phyloP scores from a whole-genome alignment of 139 green algal species.

The Chlorella sorokiniana region DNA sequence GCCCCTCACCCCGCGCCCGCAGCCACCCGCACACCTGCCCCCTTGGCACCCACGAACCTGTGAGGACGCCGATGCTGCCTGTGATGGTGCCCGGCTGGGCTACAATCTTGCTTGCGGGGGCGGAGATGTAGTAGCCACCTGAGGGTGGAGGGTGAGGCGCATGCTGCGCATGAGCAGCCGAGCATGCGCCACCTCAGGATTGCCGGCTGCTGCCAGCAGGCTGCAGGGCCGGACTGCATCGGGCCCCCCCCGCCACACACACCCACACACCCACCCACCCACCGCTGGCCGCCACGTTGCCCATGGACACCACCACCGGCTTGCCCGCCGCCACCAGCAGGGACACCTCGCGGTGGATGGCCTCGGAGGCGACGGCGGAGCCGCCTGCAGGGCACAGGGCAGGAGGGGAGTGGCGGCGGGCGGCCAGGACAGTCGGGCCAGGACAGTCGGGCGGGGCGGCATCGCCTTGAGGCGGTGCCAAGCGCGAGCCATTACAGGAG shows the following conservation, averaged over 20 bases:
- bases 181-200: not conserved
- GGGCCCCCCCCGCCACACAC: too few relatives aligned
- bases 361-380: slow-evolving; percentile 57
- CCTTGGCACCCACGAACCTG: slow-evolving; percentile 2
- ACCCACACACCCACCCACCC: not conserved
- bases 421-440: not conserved
- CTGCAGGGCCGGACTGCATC: too few relatives aligned
- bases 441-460: too few relatives aligned
- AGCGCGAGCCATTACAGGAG: not conserved
- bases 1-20: not conserved
- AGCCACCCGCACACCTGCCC: not conserved
- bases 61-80: slow-evolving; percentile 82
- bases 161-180: not conserved
- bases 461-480: not conserved
- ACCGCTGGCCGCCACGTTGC: slow-evolving; percentile 86
- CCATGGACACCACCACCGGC: slow-evolving; percentile 91
- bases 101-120: slow-evolving; percentile 72
- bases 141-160: not conserved
- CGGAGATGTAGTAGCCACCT: slow-evolving; percentile 91
- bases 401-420: not conserved
- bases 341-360: slow-evolving; percentile 82
- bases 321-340: slow-evolving; percentile 64
- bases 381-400: not conserved
- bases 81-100: slow-evolving; percentile 89
- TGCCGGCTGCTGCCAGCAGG: too few relatives aligned